A percentile compares a stretch with the other conserved stretches of the same genome.
Conservation (phyloP, 2,329 filamentous ascomycete genomes). For the Fusarium sp. region DNA sequence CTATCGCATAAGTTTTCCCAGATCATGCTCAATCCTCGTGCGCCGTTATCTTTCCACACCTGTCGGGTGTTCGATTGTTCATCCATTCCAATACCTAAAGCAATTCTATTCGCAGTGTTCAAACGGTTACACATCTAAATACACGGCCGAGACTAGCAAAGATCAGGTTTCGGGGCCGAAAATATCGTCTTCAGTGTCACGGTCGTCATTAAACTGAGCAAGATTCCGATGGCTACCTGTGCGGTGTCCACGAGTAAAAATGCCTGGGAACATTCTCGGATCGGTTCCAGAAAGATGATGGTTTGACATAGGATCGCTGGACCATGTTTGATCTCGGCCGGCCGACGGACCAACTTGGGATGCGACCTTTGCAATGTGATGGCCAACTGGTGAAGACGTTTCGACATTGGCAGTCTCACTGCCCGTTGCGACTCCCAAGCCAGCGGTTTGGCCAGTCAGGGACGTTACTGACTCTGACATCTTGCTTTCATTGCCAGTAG, state of each 20-base stretch:
- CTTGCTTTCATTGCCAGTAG: constrained; percentile 18
- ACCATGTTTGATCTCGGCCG: constrained; percentile 48
- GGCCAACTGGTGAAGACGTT: constrained; percentile 13
- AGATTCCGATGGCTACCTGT: constrained; percentile 52
- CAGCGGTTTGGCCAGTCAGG: constrained; percentile 6
- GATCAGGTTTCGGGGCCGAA: constrained; percentile 29
- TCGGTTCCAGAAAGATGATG: constrained; percentile 66
- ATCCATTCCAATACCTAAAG: not conserved
- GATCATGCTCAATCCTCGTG: not conserved
- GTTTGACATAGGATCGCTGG: constrained; percentile 52
- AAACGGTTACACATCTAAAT: not conserved
- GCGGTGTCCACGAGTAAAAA: constrained; percentile 63
- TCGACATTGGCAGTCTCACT: constrained; percentile 17
- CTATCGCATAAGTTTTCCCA: not conserved
- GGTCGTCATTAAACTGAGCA: constrained; percentile 37
- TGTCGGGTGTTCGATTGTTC: not conserved
- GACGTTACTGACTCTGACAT: constrained; percentile 31
- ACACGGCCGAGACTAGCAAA: not conserved
- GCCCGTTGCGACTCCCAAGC: not conserved
- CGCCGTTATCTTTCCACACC: not conserved
- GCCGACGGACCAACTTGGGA: constrained; percentile 32
- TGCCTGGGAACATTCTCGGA: constrained; percentile 76
- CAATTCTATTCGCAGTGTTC: not conserved
- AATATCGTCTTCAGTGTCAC: constrained; percentile 25
- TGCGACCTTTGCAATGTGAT: constrained; percentile 26